Conservation (phyloP, 352 stramenopile species). For the Phytophthora brassicae region DNA sequence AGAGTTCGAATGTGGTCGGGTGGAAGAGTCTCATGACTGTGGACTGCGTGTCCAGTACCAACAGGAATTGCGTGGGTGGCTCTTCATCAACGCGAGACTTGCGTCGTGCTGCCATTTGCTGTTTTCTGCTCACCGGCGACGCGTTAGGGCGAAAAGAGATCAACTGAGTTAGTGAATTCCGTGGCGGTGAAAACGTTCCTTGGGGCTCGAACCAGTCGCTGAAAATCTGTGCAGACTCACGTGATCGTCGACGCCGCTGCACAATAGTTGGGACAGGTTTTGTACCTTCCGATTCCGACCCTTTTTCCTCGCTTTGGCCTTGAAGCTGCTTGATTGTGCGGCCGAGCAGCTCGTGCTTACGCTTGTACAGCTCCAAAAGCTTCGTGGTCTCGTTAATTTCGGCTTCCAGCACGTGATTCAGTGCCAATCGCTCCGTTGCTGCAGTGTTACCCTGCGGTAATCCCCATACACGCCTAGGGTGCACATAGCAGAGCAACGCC, state of each 20-base stretch:
- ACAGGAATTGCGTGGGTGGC: slow-evolving; percentile 30
- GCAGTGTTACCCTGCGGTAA: background rate
- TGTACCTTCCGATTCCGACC: background rate
- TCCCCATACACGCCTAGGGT: slow-evolving; percentile 1
- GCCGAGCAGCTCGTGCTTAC: slow-evolving; percentile 18
- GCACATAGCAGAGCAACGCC: slow-evolving; percentile 6
- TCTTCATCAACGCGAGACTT: slow-evolving; percentile 9
- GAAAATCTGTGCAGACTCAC: slow-evolving; percentile 19
- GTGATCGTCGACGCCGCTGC: background rate
- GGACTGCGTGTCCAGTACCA: slow-evolving; percentile 28
- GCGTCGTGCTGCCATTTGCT: slow-evolving; percentile 3
- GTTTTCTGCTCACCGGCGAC: slow-evolving; percentile 12
- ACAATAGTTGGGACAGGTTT: background rate
- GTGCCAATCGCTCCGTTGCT: background rate
- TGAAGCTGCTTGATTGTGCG: slow-evolving; percentile 5
- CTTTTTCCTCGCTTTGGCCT: background rate
- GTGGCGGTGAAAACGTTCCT: background rate
- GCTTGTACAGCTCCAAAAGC: slow-evolving; percentile 25
- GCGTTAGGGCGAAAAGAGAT: slow-evolving; percentile 28
- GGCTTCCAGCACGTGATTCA: slow-evolving; percentile 14
- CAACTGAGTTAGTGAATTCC: slow-evolving; percentile 17
- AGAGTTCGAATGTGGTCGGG: slow-evolving; percentile 21
- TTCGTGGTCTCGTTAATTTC: slow-evolving; percentile 28
- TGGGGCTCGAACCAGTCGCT: slow-evolving; percentile 30
- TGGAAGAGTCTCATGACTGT: slow-evolving; percentile 29